These are phyloP conservation scores for Arachnopeziza araneosa DNA, from an alignment of 2,329 filamentous ascomycete genomes.

Conservation along the genomic window DNA sequence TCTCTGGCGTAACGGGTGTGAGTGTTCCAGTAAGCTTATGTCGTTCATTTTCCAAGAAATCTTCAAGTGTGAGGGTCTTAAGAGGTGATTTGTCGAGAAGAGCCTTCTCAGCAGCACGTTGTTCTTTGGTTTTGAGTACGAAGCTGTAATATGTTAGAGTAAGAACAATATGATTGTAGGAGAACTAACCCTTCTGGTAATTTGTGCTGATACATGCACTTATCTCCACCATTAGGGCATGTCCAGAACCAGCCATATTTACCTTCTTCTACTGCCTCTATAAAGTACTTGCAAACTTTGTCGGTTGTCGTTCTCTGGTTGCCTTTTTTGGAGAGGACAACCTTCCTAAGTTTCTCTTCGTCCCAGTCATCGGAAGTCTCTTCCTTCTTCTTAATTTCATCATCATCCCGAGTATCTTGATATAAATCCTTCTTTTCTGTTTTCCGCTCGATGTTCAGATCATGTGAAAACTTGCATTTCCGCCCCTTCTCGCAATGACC, in stretches of 20 bases:
- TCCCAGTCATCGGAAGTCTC: conserved; percentile 98
- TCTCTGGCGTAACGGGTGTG: conserved; percentile 88
- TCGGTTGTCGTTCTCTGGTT: conserved; percentile 94
- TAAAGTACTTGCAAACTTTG: conserved; percentile 99
- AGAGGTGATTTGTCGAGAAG: conserved; percentile 92
- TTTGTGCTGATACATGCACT: conserved; percentile 98
- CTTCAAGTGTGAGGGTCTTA: conserved; percentile 90
- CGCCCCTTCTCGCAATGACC: conserved; percentile 94
- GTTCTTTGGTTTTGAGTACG: conserved; percentile 95
- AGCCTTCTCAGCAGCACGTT: conserved; percentile 91
- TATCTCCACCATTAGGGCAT: conserved; percentile 92
- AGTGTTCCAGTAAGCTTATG: conserved; percentile 89
- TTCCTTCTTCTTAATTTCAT: conserved; percentile 73
- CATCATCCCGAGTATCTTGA: conserved; percentile 70
- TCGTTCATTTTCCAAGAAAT: conserved; percentile 93
- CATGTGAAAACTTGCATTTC: conserved; percentile 98
- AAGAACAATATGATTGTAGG: neutral
- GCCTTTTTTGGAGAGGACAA: conserved; percentile 93
- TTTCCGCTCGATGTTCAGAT: conserved; percentile 83
- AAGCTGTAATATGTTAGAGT: conserved; percentile 54
- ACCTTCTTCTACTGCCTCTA: conserved; percentile 92
- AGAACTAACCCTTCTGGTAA: conserved; percentile 80
- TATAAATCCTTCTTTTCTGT: conserved; percentile 89
- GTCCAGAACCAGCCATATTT: conserved; percentile 99
- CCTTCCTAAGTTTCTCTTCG: conserved; percentile 86